Percentiles rank a stretch among this genome's conserved stretches.
Conservation (phyloP, 2,329 filamentous ascomycete species). For the Colletotrichum ledebouriae region DNA sequence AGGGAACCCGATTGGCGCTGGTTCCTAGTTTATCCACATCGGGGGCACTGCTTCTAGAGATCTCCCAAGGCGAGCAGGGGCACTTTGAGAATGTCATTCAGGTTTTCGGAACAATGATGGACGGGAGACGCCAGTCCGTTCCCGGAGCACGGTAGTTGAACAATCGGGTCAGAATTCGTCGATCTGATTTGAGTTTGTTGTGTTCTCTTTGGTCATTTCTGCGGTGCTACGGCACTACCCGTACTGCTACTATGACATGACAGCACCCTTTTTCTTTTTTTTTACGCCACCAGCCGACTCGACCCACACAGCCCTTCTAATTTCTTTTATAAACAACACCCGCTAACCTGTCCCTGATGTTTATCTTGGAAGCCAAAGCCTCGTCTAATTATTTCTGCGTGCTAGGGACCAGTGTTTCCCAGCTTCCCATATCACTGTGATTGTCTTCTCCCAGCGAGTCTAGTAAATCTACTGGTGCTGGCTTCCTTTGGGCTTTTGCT, state of each 20-base stretch:
- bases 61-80: neutral
- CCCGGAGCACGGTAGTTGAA: constrained; percentile 17
- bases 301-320: constrained; percentile 12
- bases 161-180: neutral
- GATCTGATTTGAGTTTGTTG: constrained; percentile 12
- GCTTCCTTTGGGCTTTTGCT: constrained; percentile 40
- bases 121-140: constrained; percentile 7
- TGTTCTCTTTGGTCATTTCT: constrained; percentile 10
- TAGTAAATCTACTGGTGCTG: constrained; percentile 55
- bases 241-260: neutral
- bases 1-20: constrained; percentile 37
- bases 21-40: constrained; percentile 13
- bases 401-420: constrained; percentile 68
- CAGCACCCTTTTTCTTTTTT: neutral
- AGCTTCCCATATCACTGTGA: constrained; percentile 62
- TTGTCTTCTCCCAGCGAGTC: constrained; percentile 63
- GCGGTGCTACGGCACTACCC: constrained; percentile 4
- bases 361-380: neutral
- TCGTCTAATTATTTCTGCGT: constrained; percentile 27
- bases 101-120: neutral
- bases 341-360: neutral
- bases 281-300: constrained; percentile 1
- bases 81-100: constrained; percentile 7
- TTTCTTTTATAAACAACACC: constrained; percentile 1
- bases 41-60: constrained; percentile 12